These are phyloP conservation scores for Lentinula detonsa DNA, from an alignment of 768 basidiomycete species.

Conservation along the genomic window DNA sequence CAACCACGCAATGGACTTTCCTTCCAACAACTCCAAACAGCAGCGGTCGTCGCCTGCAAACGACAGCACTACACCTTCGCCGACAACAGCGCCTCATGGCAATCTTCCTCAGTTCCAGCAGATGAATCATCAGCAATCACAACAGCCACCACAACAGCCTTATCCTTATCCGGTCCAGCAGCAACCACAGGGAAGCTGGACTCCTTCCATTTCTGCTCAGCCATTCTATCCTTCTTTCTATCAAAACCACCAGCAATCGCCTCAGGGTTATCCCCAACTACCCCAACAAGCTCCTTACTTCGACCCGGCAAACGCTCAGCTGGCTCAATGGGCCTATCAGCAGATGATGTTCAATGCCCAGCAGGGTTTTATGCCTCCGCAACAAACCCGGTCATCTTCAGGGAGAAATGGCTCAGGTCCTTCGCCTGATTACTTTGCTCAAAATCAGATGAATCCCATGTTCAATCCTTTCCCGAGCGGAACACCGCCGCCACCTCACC, in stretches of 20 bases:
- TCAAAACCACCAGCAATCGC: conserved; percentile 56
- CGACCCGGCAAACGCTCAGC: conserved; percentile 69
- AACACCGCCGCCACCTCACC: conserved; percentile 60
- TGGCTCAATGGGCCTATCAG: conserved; percentile 87
- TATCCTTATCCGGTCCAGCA: conserved; percentile 72
- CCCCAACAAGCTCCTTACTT: conserved; percentile 57
- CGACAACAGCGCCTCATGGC: conserved; percentile 17
- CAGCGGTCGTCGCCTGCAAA: conserved; percentile 59
- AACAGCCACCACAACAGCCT: conserved; percentile 31
- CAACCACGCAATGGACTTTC: conserved; percentile 50
- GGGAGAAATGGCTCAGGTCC: conserved; percentile 37
- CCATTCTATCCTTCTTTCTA: conserved; percentile 79
- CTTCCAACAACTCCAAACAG: conserved; percentile 37
- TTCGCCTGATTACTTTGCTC: conserved; percentile 50
- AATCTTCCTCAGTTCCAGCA: conserved; percentile 8
- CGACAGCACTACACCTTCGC: conserved; percentile 32
- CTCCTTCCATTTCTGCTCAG: conserved; percentile 55
- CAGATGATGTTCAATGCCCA: conserved; percentile 84
- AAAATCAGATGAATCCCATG: conserved; percentile 37
- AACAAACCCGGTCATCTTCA: conserved; percentile 30
- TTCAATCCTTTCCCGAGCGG: conserved; percentile 67
- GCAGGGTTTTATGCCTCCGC: conserved; percentile 39
- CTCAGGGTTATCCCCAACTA: conserved; percentile 46
- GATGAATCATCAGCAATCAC: conserved; percentile 14
- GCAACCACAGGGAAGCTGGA: conserved; percentile 67